Evolutionary conservation across 2,329 filamentous ascomycete genomes (phyloP).

Genomic region (Aspergillus intermedius): DNA sequence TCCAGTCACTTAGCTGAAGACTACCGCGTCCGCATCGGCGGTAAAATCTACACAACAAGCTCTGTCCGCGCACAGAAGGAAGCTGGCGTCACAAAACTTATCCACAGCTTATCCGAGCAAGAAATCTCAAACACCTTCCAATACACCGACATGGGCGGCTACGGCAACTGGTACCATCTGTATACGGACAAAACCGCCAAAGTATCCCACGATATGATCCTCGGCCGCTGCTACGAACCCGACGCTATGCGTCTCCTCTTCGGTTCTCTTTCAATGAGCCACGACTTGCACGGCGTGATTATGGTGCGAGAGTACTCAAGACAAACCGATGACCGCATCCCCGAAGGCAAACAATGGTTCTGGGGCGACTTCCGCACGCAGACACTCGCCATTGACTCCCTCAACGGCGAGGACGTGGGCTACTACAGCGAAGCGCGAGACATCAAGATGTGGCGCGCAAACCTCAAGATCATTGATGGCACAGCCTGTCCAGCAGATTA

Average conservation of each 20-base stretch:
- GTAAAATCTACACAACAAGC: slow-evolving; percentile 42
- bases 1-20: slow-evolving; percentile 42
- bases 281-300: slow-evolving; percentile 43
- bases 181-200: slow-evolving; percentile 38
- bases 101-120: slow-evolving; percentile 22
- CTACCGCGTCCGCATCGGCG: slow-evolving; percentile 43
- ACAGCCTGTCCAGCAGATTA: slow-evolving; percentile 18
- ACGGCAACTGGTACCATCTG: slow-evolving; percentile 49
- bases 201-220: slow-evolving; percentile 46
- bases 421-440: slow-evolving; percentile 41
- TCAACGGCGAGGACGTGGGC: slow-evolving; percentile 50
- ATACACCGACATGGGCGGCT: slow-evolving; percentile 37
- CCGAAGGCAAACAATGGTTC: slow-evolving; percentile 45
- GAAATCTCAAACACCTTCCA: slow-evolving; percentile 32
- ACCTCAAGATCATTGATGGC: slow-evolving; percentile 41
- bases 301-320: slow-evolving; percentile 44
- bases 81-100: slow-evolving; percentile 11
- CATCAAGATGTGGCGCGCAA: slow-evolving; percentile 41
- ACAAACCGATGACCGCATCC: slow-evolving; percentile 45
- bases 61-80: slow-evolving; percentile 18
- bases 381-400: slow-evolving; percentile 48
- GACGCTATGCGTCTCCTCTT: slow-evolving; percentile 44
- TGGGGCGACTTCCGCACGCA: slow-evolving; percentile 53
- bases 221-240: slow-evolving; percentile 51
- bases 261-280: slow-evolving; percentile 30